Conservation (phyloP, 352 stramenopile genomes). For the Phytophthora sojae region DNA sequence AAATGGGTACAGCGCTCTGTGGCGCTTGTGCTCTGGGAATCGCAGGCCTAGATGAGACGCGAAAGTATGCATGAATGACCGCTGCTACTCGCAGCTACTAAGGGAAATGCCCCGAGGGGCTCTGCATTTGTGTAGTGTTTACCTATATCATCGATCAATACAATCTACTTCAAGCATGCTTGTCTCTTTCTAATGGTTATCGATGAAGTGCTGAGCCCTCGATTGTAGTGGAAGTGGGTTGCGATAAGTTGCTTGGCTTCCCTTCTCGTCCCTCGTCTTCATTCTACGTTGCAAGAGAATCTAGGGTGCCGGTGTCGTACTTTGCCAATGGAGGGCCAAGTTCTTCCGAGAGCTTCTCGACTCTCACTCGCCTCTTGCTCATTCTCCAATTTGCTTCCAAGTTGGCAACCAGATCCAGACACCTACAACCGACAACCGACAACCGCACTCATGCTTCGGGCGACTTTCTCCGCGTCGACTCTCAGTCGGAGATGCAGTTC, state of each 20-base stretch:
- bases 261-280: background rate
- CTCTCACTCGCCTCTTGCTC: constrained; percentile 1
- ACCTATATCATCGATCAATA: constrained; percentile 13
- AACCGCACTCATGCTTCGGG: constrained; percentile 1
- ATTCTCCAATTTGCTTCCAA: constrained; percentile 43
- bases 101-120: background rate
- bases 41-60: constrained; percentile 39
- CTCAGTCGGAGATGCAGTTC: constrained; percentile 25
- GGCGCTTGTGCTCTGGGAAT: constrained; percentile 83
- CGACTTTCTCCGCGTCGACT: background rate
- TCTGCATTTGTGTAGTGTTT: constrained; percentile 21
- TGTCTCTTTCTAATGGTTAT: background rate
- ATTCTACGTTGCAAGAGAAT: constrained; percentile 9
- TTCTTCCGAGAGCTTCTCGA: no score
- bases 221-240: background rate
- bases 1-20: constrained; percentile 88
- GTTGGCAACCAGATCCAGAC: constrained; percentile 19
- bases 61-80: constrained; percentile 1
- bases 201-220: background rate
- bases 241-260: background rate
- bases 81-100: background rate
- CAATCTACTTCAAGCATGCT: background rate
- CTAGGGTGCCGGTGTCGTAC: background rate
- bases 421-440: no score
- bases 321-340: constrained; percentile 11